These are phyloP conservation scores for Paraglomus brasilianum DNA, from an alignment of 192 early-diverging fungal genomes.

Conservation along the genomic window DNA sequence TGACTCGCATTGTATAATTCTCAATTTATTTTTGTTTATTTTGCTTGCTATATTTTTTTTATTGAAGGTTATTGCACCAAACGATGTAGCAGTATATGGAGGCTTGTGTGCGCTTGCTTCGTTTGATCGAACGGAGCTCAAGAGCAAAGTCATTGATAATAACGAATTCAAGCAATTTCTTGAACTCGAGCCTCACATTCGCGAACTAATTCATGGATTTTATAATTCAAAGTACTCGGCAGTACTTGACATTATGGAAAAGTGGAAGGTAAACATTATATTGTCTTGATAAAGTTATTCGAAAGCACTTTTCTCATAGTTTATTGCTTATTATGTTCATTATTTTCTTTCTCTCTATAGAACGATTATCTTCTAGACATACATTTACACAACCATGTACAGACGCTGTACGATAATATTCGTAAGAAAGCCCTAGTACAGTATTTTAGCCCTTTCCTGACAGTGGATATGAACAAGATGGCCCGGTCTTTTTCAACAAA, in stretches of 20 bases:
- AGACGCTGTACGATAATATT: conserved; percentile 65
- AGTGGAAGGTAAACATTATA: conserved; percentile 56
- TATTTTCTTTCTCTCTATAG: conserved; percentile 25
- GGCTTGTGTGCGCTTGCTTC: conserved; percentile 76
- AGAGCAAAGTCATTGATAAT: conserved; percentile 70
- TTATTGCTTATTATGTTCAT: neutral
- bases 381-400: conserved; percentile 69
- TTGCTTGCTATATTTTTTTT: no score
- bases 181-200: conserved; percentile 79
- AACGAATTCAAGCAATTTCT: conserved; percentile 70
- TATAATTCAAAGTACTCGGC: conserved; percentile 72
- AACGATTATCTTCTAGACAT: conserved; percentile 64
- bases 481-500: conserved; percentile 65
- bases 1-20: no score
- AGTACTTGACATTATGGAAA: conserved; percentile 67
- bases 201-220: conserved; percentile 69
- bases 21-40: conserved; percentile 4
- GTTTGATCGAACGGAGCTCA: conserved; percentile 70
- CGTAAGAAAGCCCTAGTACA: conserved; percentile 76
- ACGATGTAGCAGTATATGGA: conserved; percentile 82
- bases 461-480: conserved; percentile 79
- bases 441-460: conserved; percentile 77
- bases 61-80: conserved; percentile 61
- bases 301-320: neutral
- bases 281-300: no score